Base-by-base conservation (phyloP, 2,329 filamentous ascomycete species). In the Fusarium ambrosium region DNA sequence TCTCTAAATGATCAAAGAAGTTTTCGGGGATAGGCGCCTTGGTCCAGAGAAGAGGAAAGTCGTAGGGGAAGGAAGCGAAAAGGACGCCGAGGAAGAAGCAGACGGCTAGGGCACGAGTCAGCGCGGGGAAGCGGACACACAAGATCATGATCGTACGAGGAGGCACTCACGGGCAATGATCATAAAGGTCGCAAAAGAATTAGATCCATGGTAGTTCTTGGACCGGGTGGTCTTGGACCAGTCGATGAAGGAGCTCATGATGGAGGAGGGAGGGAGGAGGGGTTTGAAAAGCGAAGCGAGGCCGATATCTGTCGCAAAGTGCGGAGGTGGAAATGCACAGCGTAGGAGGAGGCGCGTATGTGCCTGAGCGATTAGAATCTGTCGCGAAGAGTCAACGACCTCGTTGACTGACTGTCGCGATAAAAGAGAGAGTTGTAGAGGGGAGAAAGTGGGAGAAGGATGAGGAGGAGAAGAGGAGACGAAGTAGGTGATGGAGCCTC, bases 31-130 rank as follows among this genome's bases (percentile, higher is more conserved):
- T 87, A 65, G 87, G 88, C 48, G 90, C 91, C 34, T 91, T 90
- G 62, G 92, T 93, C 89, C 94, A 97, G 64, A 97, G 92, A 73
- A 97, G 92, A 70, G 94, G 93, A 86, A 95, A 97, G 88, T 97
- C 97, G 88, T 98, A 99, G 71, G 97, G 95, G 85, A 98, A 97
- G 73, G 92, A 92, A 79, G 95, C 95, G 90, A 98, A 99, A 84
- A 99, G 92, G 84, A 98, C 95, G 79, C 97, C 97, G 75, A 99
- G 93, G 90, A 98, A 98, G 90, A 99, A 99, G 84, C 94, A 98
- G 76, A 94, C 95, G 74, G 93, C 93, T 95, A 79, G 41, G 62
- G 39, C 6, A 20, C 55, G 41, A 62, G 59, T 60, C 24, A 76
- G 64, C 48, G 32, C 32, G 48, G 22, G 29, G 39, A 39, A 36